Evolutionary conservation across 352 stramenopile genomes (phyloP).

Genomic region (Blastocystis hominis): DNA sequence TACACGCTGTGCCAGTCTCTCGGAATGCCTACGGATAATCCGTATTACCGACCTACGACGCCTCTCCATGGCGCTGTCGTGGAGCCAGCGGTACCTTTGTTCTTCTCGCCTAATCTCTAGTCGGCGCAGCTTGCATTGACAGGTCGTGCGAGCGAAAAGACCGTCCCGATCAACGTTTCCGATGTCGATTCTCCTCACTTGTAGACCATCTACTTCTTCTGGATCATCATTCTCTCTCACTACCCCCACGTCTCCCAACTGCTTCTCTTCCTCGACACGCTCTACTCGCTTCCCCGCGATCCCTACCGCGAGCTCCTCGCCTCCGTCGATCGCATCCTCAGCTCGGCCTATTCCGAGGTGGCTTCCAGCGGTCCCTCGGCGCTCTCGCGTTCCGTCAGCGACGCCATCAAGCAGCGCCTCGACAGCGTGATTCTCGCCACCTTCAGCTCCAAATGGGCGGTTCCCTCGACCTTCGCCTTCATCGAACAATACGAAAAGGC

Average conservation of each 20-base stretch:
- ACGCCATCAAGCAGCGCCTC: neutral
- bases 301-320: slow-evolving; percentile 4
- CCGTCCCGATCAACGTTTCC: neutral
- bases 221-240: neutral
- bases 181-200: neutral
- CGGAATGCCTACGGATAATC: neutral
- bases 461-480: slow-evolving; percentile 33
- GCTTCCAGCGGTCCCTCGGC: neutral
- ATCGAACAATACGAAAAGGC: neutral
- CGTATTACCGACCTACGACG: neutral
- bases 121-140: neutral
- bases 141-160: neutral
- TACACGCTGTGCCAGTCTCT: neutral
- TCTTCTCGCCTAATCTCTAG: neutral
- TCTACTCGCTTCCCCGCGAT: neutral
- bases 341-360: neutral
- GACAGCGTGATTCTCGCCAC: neutral
- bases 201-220: neutral
- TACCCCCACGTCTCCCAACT: neutral
- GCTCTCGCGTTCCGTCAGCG: neutral
- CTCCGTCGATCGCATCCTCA: neutral
- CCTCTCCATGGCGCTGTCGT: neutral
- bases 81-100: neutral
- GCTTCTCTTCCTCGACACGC: slow-evolving; percentile 12
- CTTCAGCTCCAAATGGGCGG: neutral